Conservation (phyloP, 2,329 filamentous ascomycete species). For the Penicillium corylophilum region DNA sequence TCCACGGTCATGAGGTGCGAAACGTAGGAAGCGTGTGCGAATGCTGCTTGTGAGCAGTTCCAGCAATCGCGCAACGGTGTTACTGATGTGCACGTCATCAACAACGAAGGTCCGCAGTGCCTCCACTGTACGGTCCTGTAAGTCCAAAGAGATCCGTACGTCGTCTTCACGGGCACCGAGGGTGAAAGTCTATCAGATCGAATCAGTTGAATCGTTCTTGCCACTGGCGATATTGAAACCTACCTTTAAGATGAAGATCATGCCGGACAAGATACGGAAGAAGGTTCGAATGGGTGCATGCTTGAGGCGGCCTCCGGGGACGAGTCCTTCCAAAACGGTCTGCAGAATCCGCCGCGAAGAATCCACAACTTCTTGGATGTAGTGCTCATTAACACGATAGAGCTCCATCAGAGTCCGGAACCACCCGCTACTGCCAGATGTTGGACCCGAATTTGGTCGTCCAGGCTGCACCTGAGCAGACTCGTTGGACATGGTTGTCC, state of each 20-base stretch:
- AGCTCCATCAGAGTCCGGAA: conserved; percentile 44
- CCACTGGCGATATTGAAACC: conserved; percentile 4
- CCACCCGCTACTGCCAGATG: conserved; percentile 33
- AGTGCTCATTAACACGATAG: conserved; percentile 60
- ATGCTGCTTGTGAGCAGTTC: conserved; percentile 59
- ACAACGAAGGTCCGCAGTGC: conserved; percentile 61
- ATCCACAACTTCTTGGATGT: conserved; percentile 63
- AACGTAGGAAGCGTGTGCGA: conserved; percentile 58
- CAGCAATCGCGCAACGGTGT: conserved; percentile 61
- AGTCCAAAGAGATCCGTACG: conserved; percentile 57
- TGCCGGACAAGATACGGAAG: conserved; percentile 63
- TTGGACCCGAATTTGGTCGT: conserved; percentile 25
- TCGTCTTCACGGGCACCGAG: conserved; percentile 63
- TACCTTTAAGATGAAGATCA: conserved; percentile 65
- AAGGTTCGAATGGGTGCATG: conserved; percentile 64
- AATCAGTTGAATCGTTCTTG: not conserved
- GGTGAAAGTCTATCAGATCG: conserved; percentile 53
- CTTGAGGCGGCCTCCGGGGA: conserved; percentile 58
- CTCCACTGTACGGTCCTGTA: conserved; percentile 59
- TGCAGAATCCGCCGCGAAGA: conserved; percentile 61
- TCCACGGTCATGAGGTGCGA: conserved; percentile 53
- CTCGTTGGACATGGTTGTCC: conserved; percentile 65
- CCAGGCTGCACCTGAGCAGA: conserved; percentile 33
- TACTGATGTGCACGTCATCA: conserved; percentile 64
- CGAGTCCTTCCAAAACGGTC: conserved; percentile 58